Evolutionary conservation across 257 asterid species (phyloP).

Genomic region (Nicotiana attenuata): DNA sequence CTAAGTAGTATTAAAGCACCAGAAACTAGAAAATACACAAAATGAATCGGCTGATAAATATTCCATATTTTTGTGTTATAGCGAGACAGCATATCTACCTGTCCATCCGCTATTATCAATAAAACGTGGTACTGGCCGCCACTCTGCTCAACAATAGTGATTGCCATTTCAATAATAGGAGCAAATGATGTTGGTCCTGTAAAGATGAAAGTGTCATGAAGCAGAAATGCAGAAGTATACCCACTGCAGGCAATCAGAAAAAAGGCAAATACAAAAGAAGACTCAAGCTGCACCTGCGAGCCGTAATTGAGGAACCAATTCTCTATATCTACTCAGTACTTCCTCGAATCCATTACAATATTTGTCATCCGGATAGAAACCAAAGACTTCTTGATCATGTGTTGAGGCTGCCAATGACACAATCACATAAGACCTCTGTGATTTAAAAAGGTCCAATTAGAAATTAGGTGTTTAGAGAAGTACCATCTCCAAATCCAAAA

Average conservation of each 20-base stretch:
- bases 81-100: conserved; percentile 34
- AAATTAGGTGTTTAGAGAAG: conserved; percentile 3
- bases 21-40: neutral
- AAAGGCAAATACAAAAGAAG: neutral
- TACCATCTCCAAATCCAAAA: conserved; percentile 96
- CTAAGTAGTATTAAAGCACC: neutral
- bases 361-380: conserved; percentile 73
- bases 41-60: neutral
- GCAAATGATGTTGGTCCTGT: conserved; percentile 96
- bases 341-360: conserved; percentile 93
- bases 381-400: conserved; percentile 95
- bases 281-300: conserved; percentile 56
- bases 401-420: conserved; percentile 69
- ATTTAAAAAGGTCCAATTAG: conserved; percentile 3
- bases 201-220: conserved; percentile 2
- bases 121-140: conserved; percentile 92
- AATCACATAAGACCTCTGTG: conserved; percentile 14
- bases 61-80: neutral
- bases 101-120: conserved; percentile 87
- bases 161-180: conserved; percentile 80
- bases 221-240: neutral
- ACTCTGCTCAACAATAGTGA: conserved; percentile 83
- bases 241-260: neutral
- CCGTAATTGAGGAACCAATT: conserved; percentile 80
- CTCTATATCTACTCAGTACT: conserved; percentile 76